Evolutionary conservation across 1,284 basidiomycete species (phyloP), one percentile per base, ranked within the genome.

Genomic region (Chalciporus sp.): DNA sequence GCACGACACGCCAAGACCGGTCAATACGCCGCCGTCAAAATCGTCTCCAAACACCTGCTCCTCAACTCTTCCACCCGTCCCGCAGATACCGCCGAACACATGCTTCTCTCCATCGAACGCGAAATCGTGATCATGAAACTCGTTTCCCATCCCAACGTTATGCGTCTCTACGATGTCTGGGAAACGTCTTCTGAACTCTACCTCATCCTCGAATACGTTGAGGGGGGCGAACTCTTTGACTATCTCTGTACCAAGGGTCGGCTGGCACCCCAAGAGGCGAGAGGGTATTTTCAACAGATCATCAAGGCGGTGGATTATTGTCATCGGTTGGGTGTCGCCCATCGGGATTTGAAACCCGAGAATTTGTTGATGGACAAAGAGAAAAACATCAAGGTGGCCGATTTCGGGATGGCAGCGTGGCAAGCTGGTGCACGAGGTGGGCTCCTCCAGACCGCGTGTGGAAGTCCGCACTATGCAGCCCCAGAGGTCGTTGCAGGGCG

Each of bases 51-150:
- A 72, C 84, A 84, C 58, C 76, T 88, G 58, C 74, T 92, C 47
- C 81, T 87, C 70, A 66, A 67, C 47, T 90, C 89, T 51, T 76
- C 93, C 61, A 80, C 83, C 58, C 83, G 86, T 59, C 82, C 89
- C 12, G 82, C 79, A 23, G 86, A 85, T 61, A 84, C 85, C 57
- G 77, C 82, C 7, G 85, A 85, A 58, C 83, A 81, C 57, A 82
- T 81, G 57, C 80, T 91, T 56, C 82, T 93, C 44, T 88, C 89
- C 43, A 89, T 98, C 60, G 95, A 98, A 73, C 85, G 95, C 59
- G 97, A 99, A 74, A 98, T 99, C 57, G 94, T 98, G 63, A 92
- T 99, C 71, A 98, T 99, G 96, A 98, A 98, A 73, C 87, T 99
- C 57, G 92, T 99, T 66, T 92, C 97, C 64, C 96, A 99, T 69